phyloP scores from a whole-genome alignment of 768 basidiomycete genomes.

The Tylopilus rubrobrunneus region DNA sequence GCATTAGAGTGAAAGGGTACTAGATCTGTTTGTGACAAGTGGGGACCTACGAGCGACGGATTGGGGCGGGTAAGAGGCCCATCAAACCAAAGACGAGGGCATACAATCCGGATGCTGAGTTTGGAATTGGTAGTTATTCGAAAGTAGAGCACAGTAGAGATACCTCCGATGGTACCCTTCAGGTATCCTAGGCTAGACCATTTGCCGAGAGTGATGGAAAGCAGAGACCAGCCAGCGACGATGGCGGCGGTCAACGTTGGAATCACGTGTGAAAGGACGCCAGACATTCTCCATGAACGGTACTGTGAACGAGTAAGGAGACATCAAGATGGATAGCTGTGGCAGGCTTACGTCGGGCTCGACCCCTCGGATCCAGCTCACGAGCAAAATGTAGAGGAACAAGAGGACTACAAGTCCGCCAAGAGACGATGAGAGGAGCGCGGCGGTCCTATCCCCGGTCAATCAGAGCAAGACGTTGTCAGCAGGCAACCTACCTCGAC shows the following conservation, averaged over 20 bases:
- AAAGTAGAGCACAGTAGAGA: conserved; percentile 1
- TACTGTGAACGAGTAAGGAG: conserved; percentile 44
- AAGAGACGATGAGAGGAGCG: conserved; percentile 48
- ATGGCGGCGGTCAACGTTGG: conserved; percentile 69
- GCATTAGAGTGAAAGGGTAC: not conserved
- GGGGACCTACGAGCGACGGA: conserved; percentile 40
- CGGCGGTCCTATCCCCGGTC: conserved; percentile 42
- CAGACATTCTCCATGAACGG: conserved; percentile 69
- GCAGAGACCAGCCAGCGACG: conserved; percentile 63
- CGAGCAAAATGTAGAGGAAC: conserved; percentile 69
- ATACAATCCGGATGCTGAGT: conserved; percentile 63
- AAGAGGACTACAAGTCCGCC: conserved; percentile 59
- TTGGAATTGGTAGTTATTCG: conserved; percentile 1
- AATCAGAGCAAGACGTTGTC: not conserved
- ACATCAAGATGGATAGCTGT: not conserved
- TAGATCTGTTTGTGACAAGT: conserved; percentile 22
- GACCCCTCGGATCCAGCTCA: conserved; percentile 64
- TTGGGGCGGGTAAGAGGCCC: conserved; percentile 66
- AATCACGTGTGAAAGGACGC: conserved; percentile 62
- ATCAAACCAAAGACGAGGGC: conserved; percentile 70
- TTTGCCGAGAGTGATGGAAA: conserved; percentile 59
- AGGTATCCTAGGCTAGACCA: conserved; percentile 66
- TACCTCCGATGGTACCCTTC: conserved; percentile 61
- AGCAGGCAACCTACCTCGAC: conserved; percentile 42
- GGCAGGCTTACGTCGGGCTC: conserved; percentile 59